Conservation (phyloP, 2,329 filamentous ascomycete species). For the Diaporthe ilicicola region DNA sequence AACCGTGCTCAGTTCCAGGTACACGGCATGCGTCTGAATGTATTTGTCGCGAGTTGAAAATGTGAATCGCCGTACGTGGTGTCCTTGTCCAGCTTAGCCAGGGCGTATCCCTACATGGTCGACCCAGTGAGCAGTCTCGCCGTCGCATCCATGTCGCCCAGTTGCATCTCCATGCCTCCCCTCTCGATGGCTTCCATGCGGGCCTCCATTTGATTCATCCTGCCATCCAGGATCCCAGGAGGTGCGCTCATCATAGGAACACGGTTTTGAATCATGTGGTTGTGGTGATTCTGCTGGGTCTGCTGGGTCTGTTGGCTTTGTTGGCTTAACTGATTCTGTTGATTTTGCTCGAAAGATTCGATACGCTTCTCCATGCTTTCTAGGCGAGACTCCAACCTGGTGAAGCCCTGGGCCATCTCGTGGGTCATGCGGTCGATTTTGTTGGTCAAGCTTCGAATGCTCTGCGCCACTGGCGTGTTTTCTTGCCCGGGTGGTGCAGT, state of each 20-base stretch:
- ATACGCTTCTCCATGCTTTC: slow-evolving; percentile 61
- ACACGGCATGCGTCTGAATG: not conserved
- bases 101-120: slow-evolving; percentile 44
- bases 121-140: slow-evolving; percentile 41
- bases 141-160: slow-evolving; percentile 51
- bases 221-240: slow-evolving; percentile 32
- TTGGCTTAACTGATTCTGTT: slow-evolving; percentile 33
- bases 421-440: slow-evolving; percentile 68
- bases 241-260: slow-evolving; percentile 37
- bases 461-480: slow-evolving; percentile 65
- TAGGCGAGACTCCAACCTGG: slow-evolving; percentile 58
- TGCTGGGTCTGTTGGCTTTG: slow-evolving; percentile 29
- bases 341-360: slow-evolving; percentile 57
- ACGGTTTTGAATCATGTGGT: slow-evolving; percentile 35
- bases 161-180: slow-evolving; percentile 47
- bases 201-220: slow-evolving; percentile 47
- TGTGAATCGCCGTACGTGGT: not conserved
- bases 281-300: slow-evolving; percentile 30
- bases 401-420: slow-evolving; percentile 62
- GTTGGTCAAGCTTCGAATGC: slow-evolving; percentile 64
- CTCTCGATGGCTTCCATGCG: slow-evolving; percentile 49
- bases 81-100: not conserved
- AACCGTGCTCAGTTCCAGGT: not conserved
- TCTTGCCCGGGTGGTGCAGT: slow-evolving; percentile 64
- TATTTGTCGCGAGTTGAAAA: not conserved